phyloP scores from a whole-genome alignment of 2,329 filamentous ascomycete genomes.

The Neoarthrinium moseri region DNA sequence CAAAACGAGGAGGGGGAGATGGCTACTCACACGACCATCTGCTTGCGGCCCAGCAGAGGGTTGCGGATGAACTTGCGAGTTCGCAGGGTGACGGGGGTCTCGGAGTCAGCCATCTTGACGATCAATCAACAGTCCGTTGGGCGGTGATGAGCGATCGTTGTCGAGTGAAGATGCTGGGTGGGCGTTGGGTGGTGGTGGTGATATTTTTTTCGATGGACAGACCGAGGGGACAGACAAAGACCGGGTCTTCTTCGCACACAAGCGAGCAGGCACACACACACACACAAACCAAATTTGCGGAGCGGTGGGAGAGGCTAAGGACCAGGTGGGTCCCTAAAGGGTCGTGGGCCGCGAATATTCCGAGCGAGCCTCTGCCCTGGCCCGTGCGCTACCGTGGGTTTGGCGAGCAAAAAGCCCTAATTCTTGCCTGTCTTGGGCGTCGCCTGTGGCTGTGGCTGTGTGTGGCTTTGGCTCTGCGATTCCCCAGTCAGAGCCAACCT shows the following conservation, averaged over 20 bases:
- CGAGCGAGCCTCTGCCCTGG: neutral
- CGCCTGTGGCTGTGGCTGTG: neutral
- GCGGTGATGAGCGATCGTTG: conserved; percentile 13
- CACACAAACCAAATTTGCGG: too few species aligned
- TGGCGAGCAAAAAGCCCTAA: conserved; percentile 1
- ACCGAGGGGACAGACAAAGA: neutral
- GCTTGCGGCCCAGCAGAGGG: conserved; percentile 96
- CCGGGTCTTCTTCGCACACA: neutral
- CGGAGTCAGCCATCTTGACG: conserved; percentile 83
- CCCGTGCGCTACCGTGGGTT: neutral
- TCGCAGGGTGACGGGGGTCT: conserved; percentile 57
- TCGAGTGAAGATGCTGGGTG: conserved; percentile 7
- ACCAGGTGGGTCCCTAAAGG: too few species aligned
- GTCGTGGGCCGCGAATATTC: neutral
- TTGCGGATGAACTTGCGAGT: conserved; percentile 99
- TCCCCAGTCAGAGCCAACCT: too few species aligned
- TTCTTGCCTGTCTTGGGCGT: neutral
- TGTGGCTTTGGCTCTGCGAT: too few species aligned
- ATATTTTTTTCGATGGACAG: neutral
- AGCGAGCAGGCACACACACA: too few species aligned
- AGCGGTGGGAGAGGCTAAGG: too few species aligned
- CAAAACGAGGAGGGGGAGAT: neutral
- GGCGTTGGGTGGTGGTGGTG: conserved; percentile 6
- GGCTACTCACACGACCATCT: conserved; percentile 93
- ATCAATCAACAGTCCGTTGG: conserved; percentile 17